Base-by-base conservation (phyloP, 2,329 filamentous ascomycete species). In the Ambrosiella xylebori region DNA sequence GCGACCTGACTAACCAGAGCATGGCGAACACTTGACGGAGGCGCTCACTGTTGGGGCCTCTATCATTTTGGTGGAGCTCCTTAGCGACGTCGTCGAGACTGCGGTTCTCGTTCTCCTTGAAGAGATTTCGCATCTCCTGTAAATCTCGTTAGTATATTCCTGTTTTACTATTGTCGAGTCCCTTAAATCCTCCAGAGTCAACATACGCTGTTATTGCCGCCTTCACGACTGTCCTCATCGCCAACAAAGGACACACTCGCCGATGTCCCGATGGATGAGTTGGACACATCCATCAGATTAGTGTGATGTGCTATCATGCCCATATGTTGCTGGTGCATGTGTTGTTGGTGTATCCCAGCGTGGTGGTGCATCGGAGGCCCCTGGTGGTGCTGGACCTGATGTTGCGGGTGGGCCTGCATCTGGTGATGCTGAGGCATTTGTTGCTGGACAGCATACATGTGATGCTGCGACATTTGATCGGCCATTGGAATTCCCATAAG, bases 21-120 rank as follows among this genome's bases (percentile, higher is more conserved):
- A 94, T 91, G 19, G 87, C 87, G 71, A 93, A 93, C 7, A 93
- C 79, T 67, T 93, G 88, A 61, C 88, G 85, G 27, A 85, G 85
- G 64, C 88, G 81, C 70, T 94, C 87, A 1, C 86, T 87, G 67
- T 88, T 86, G 11, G 86, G 85, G 0, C 86, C 87, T 57, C 85
- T 77, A 66, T 91, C 86, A 64, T 88, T 88, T 50, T 84, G 83
- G 63, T 88, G 85, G 35, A 90, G 77, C 68, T 90, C 85, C 39
- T 77, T 74, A 2, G 86, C 86, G 13, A 91, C 82, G 7, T 90
- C 85, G 63, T 81, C 78, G 35, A 91, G 70, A 37, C 71, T 76
- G 38, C 86, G 80, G 62, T 81, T 76, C 62, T 80, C 79, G 66
- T 89, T 89, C 58, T 76, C 74, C n/a, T 75, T 71, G 62, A 88